These are phyloP conservation scores for Hericium coralloides DNA, from an alignment of 768 basidiomycete species.

Conservation along the genomic window DNA sequence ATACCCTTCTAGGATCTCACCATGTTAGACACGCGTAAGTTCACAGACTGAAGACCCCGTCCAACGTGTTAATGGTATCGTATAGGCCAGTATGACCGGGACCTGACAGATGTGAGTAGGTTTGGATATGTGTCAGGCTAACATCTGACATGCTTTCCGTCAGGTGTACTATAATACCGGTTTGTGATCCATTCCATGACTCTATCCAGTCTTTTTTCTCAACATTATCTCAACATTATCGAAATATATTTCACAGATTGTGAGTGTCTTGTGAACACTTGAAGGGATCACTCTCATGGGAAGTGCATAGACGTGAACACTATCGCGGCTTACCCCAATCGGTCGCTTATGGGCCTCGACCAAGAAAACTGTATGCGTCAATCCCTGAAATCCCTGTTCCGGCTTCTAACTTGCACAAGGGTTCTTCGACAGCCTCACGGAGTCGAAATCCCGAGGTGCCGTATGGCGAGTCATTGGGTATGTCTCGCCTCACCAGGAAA, in stretches of 20 bases:
- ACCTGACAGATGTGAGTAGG: slow-evolving; percentile 42
- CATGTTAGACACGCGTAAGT: slow-evolving; percentile 52
- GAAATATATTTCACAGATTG: slow-evolving; percentile 3
- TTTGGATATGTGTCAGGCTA: neutral
- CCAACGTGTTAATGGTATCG: no score
- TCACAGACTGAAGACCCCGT: neutral
- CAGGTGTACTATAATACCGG: slow-evolving; percentile 45
- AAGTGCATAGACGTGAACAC: slow-evolving; percentile 32
- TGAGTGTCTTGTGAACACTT: neutral
- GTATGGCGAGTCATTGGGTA: slow-evolving; percentile 48
- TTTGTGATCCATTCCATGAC: slow-evolving; percentile 12
- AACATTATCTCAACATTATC: slow-evolving; percentile 6
- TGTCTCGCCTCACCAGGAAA: neutral
- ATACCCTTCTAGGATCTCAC: slow-evolving; percentile 32
- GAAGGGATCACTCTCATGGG: neutral
- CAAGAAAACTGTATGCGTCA: slow-evolving; percentile 41
- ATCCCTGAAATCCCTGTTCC: neutral
- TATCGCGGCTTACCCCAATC: slow-evolving; percentile 31
- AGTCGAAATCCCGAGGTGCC: slow-evolving; percentile 38
- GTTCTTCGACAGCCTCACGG: slow-evolving; percentile 37
- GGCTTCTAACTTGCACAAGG: slow-evolving; percentile 21
- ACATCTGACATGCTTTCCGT: neutral
- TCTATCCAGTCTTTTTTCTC: no score
- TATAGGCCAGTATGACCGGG: slow-evolving; percentile 43
- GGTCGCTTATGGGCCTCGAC: slow-evolving; percentile 44